Base-by-base conservation (phyloP, 2,329 filamentous ascomycete species). In the Colletotrichum lentis region DNA sequence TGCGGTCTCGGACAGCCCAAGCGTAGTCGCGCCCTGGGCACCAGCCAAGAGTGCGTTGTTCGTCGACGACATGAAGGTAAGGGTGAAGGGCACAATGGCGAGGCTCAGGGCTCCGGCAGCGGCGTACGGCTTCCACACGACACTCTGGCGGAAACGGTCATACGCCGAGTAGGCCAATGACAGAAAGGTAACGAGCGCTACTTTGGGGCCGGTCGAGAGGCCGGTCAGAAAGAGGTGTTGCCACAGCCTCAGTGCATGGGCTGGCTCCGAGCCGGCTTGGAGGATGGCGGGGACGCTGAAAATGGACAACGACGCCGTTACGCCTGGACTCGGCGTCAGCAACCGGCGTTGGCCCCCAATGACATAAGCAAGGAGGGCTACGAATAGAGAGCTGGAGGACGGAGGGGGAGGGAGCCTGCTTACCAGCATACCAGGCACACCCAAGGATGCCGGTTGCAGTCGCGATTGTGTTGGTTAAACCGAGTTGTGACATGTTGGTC, bases 81-180 rank as follows among this genome's bases (percentile, higher is more conserved):
- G 2, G 0, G 81, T 83, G 53, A 77, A 83, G 1, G 80, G 80
- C 37, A 82, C 74, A 43, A 82, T 81, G 41, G 69, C 71, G 6
- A 80, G 35, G n/a, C 77, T 74, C 47, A 79, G 73, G 11, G 62
- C 72, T 12, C 72, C 80, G 0, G 77, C 79, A 0, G 72, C 74
- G 10, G 71, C 73, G 57, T 77, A 77, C 1, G 77, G 75, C 57
- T 71, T 73, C 81, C 80, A 82, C 31, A 66, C 67, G 2, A 71
- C 71, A 1, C 75, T 75, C 11, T 71, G 71, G 12, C 71, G 53
- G 35, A 67, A 66, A 2, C 74, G 73, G 37, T 77, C 72, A 49
- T 80, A 82, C 10, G 80, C 77, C 7, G 76, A 76, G 60, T 78
- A 78, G 58, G 74, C 68, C 68, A 81, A 80, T 5, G 75, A 74